Evolutionary conservation across 2,329 filamentous ascomycete genomes (phyloP).

Genomic region (Fusarium sp.): DNA sequence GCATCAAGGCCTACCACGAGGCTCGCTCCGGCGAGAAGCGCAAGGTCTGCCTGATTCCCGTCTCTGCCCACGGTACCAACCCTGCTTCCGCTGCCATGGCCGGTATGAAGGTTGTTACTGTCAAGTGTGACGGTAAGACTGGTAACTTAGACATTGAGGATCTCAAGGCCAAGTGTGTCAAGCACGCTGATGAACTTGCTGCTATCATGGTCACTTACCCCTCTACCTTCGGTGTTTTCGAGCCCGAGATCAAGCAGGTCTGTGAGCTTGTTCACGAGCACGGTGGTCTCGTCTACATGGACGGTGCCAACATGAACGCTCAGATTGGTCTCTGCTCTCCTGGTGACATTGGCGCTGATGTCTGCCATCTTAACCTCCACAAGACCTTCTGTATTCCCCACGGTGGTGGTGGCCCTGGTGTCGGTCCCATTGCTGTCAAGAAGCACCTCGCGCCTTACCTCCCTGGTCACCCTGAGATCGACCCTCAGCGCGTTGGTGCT

Average conservation of each 20-base stretch:
- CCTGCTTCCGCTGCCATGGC: conserved; percentile 96
- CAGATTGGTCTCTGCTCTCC: conserved; percentile 96
- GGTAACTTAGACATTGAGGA: conserved; percentile 92
- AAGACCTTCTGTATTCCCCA: conserved; percentile 99
- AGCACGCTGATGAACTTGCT: conserved; percentile 85
- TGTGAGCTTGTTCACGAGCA: conserved; percentile 87
- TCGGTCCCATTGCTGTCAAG: conserved; percentile 93
- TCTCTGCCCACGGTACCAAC: conserved; percentile 96
- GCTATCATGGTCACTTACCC: conserved; percentile 98
- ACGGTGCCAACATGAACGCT: conserved; percentile 98
- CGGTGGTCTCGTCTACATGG: conserved; percentile 98
- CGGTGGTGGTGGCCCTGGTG: conserved; percentile 91
- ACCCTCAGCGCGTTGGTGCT: conserved; percentile 46
- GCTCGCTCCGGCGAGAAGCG: conserved; percentile 69
- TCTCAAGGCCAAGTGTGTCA: conserved; percentile 88
- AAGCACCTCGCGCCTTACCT: conserved; percentile 82
- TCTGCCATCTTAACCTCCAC: conserved; percentile 97
- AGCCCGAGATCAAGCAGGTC: conserved; percentile 87
- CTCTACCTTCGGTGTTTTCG: conserved; percentile 93
- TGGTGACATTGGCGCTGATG: conserved; percentile 95
- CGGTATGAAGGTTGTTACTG: conserved; percentile 90
- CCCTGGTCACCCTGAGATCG: conserved; percentile 43
- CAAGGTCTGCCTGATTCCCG: conserved; percentile 92
- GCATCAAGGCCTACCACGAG: conserved; percentile 87
- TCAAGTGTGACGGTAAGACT: conserved; percentile 89